Percentiles rank a stretch among this genome's conserved stretches.
Conservation (phyloP, 805 yeast species). For the Candida parachauliodes region DNA sequence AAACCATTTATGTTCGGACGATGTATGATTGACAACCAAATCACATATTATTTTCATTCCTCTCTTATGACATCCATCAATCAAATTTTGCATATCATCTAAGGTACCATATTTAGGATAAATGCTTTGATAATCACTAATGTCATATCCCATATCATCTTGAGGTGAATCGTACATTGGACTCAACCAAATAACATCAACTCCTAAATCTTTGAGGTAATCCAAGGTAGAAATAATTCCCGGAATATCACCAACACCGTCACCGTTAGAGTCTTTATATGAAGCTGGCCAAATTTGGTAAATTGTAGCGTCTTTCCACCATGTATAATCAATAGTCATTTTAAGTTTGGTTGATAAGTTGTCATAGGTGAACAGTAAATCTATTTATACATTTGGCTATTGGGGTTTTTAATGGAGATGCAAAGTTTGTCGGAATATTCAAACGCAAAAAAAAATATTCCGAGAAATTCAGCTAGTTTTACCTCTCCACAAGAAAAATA, state of each 20-base stretch:
- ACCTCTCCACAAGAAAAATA: too few relatives aligned
- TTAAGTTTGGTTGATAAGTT: not conserved
- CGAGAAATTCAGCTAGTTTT: not conserved
- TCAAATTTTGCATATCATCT: conserved; percentile 49
- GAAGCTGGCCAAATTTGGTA: conserved; percentile 64
- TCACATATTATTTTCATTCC: conserved; percentile 53
- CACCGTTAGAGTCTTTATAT: conserved; percentile 55
- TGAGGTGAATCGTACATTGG: conserved; percentile 59
- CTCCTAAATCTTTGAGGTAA: conserved; percentile 48
- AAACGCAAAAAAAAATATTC: not conserved
- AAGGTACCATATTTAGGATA: conserved; percentile 53
- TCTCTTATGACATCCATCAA: conserved; percentile 44
- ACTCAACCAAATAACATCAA: conserved; percentile 53
- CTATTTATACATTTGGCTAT: not conserved
- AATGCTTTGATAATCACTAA: conserved; percentile 49
- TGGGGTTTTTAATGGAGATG: not conserved
- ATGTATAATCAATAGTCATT: conserved; percentile 14
- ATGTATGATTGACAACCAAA: conserved; percentile 57
- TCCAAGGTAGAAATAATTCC: conserved; percentile 52
- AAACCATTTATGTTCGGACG: conserved; percentile 56
- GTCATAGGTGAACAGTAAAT: not conserved
- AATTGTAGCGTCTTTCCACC: conserved; percentile 60
- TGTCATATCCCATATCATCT: conserved; percentile 63
- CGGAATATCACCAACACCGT: conserved; percentile 55
- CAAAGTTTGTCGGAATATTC: too few relatives aligned